Evolutionary conservation across 1,139 yeast genomes (phyloP), one percentile per base, ranked within the genome.

Genomic region (Candida pseudocylindracea): DNA sequence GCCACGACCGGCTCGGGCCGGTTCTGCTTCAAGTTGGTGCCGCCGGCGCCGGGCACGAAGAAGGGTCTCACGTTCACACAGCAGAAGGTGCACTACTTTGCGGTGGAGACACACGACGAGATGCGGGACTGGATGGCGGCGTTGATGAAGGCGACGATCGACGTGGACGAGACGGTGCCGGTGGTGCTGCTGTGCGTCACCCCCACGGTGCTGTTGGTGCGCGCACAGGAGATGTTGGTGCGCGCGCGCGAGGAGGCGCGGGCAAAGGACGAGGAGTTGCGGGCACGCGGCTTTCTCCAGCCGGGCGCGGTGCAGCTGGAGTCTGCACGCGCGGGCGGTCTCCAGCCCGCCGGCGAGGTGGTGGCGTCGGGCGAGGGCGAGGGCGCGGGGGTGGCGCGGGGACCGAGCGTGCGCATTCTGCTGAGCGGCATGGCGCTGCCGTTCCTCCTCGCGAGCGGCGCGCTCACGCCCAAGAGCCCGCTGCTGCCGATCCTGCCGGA

Each of bases 41-140:
- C 99, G 5, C 99, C 99, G 1, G 94, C 93, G 1, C 98, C 98
- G 0, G 99, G 99, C 0, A 79, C 88, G 38, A 73, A 75, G 42
- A 88, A 85, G 52, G 96, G 96, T 1, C 67, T 88, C 36, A 85
- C 94, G 0, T 91, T 91, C 49, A 91, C 99, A 0, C 94, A 85
- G 42, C 98, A 94, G 27, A 80, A 83, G 42, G 79, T 85, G 3
- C 98, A 88, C 46, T 88, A 75, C 50, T 91, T 88, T 61, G 95
- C 96, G 0, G 95, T 85, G 28, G 96, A 88, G 36, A 65, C 81
- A 1, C 69, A 64, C 36, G 93, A 81, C 33, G 96, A 85, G 39
- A 78, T 88, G 93, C 64, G 94, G 46, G 69, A 67, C 2, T 88
- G 99, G 99, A 72, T 85, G 68, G 79, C 85, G 36, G 93, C 95